phyloP scores from a whole-genome alignment of 805 yeast genomes.

The Schizosaccharomyces osmophilus region DNA sequence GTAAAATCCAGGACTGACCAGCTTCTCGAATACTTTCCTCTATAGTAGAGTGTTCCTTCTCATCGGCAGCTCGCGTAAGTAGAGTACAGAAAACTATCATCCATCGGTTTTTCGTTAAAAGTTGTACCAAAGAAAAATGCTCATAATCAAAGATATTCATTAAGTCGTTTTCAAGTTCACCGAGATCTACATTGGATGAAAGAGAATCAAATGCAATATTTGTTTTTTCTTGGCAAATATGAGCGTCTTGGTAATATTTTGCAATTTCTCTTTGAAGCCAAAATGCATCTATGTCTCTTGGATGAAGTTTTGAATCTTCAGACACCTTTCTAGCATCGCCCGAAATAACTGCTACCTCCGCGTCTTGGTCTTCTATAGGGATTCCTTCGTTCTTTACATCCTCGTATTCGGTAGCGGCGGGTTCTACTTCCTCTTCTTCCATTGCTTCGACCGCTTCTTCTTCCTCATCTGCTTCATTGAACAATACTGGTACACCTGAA shows the following conservation, averaged over 20 bases:
- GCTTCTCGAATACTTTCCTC: constrained; percentile 21
- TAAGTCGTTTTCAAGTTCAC: constrained; percentile 30
- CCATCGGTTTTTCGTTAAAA: constrained; percentile 26
- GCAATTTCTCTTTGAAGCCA: constrained; percentile 33
- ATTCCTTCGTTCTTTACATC: constrained; percentile 9
- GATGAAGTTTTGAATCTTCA: constrained; percentile 11
- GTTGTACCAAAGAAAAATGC: constrained; percentile 24
- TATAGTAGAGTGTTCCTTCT: constrained; percentile 17
- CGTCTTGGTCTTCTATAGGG: constrained; percentile 5
- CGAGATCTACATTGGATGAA: constrained; percentile 13
- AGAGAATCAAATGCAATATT: neutral
- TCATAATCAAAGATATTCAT: constrained; percentile 21
- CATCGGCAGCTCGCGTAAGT: constrained; percentile 17
- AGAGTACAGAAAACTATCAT: constrained; percentile 30
- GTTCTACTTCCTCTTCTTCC: constrained; percentile 12
- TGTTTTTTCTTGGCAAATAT: constrained; percentile 19
- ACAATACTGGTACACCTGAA: constrained; percentile 9
- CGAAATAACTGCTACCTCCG: neutral
- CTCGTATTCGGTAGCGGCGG: constrained; percentile 11
- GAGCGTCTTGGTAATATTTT: constrained; percentile 17
- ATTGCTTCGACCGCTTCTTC: constrained; percentile 12
- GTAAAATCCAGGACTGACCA: constrained; percentile 20
- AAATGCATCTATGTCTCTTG: constrained; percentile 21
- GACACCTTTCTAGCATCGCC: neutral
- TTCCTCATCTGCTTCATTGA: constrained; percentile 4